Conservation (phyloP, 225 moss, liverwort and hornwort species). For the Ulota crispa region DNA sequence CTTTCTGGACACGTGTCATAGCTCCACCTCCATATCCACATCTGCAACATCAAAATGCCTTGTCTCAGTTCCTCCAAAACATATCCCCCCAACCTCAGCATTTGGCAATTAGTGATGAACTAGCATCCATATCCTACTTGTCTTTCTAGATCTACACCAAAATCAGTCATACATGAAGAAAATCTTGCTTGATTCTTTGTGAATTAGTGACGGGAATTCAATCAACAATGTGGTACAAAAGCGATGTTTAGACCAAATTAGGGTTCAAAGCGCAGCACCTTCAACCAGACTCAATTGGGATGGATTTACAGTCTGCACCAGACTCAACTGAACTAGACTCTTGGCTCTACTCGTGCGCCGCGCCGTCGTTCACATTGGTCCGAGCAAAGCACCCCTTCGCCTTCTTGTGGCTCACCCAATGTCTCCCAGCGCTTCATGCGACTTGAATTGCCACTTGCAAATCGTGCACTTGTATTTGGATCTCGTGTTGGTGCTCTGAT, state of each 20-base stretch:
- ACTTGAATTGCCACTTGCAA: conserved; percentile 84
- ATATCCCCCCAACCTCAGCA: background rate
- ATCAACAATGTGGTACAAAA: background rate
- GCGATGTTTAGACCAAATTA: background rate
- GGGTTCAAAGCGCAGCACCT: background rate
- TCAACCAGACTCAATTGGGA: too few relatives aligned
- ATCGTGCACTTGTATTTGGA: conserved; percentile 81
- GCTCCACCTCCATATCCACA: conserved; percentile 89
- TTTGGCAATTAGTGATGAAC: too few relatives aligned
- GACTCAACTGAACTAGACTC: conserved; percentile 40
- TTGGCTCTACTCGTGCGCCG: conserved; percentile 52
- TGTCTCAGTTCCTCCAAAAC: background rate
- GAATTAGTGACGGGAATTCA: background rate
- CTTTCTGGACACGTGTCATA: conserved; percentile 85
- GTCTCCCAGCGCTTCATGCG: conserved; percentile 93
- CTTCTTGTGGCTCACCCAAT: conserved; percentile 97
- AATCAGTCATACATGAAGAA: too few relatives aligned
- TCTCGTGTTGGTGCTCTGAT: conserved; percentile 43
- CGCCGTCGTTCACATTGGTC: conserved; percentile 62
- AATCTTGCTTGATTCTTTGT: too few relatives aligned
- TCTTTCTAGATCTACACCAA: too few relatives aligned
- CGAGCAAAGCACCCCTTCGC: conserved; percentile 93
- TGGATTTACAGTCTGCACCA: conserved; percentile 23
- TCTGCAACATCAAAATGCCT: conserved; percentile 30
- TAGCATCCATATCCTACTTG: too few relatives aligned